Evolutionary conservation across 2,329 filamentous ascomycete genomes (phyloP).

Genomic region (Colletotrichum kahawae): DNA sequence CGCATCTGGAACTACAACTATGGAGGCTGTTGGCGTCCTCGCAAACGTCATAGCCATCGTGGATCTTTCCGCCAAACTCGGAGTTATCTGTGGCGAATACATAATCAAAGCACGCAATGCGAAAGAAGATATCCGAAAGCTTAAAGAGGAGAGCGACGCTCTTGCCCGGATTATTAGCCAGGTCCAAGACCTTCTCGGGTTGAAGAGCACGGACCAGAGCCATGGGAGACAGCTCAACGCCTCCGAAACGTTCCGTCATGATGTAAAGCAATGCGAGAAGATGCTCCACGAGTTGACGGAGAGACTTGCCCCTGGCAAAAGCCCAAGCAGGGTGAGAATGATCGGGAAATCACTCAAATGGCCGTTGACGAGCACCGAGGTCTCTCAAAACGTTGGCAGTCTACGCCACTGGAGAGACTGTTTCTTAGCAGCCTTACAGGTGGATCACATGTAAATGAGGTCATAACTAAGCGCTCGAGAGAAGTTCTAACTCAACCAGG

Average conservation of each 20-base stretch:
- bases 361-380: not conserved
- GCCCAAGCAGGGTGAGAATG: not conserved
- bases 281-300: not conserved
- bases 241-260: rapidly evolving
- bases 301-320: not conserved
- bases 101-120: not conserved
- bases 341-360: not conserved
- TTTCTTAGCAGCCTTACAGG: not conserved
- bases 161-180: not conserved
- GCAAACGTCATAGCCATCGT: not conserved
- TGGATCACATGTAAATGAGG: not conserved
- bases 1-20: not conserved
- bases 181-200: rapidly evolving
- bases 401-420: not conserved
- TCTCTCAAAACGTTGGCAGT: rapidly evolving
- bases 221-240: rapidly evolving
- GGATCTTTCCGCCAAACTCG: not conserved
- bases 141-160: rapidly evolving
- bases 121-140: rapidly evolving
- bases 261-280: rapidly evolving
- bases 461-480: no score
- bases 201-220: not conserved
- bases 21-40: not conserved
- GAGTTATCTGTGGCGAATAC: not conserved
- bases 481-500: not conserved